phyloP scores from a whole-genome alignment of 768 basidiomycete genomes.

The Pulveroboletus sp. region DNA sequence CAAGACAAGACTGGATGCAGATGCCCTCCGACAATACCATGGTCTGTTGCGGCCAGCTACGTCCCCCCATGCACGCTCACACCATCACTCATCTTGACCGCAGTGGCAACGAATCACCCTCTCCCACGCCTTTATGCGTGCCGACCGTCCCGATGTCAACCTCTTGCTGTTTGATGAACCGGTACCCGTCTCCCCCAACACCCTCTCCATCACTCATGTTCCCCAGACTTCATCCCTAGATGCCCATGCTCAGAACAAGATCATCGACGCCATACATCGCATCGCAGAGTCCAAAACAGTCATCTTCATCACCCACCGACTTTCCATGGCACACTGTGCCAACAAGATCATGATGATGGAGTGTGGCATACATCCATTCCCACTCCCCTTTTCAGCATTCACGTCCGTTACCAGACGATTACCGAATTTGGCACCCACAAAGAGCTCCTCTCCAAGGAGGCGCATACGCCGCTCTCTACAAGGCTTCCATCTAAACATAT shows the following conservation, averaged over 20 bases:
- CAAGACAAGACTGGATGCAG: constrained; percentile 72
- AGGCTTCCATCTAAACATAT: constrained; percentile 54
- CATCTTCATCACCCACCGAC: constrained; percentile 81
- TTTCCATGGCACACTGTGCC: constrained; percentile 77
- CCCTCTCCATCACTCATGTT: not conserved
- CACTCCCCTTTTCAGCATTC: constrained; percentile 11
- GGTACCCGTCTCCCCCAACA: constrained; percentile 41
- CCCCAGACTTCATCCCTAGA: constrained; percentile 76
- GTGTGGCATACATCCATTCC: constrained; percentile 48
- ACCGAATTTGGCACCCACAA: constrained; percentile 76
- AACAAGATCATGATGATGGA: constrained; percentile 90
- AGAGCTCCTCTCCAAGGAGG: constrained; percentile 57
- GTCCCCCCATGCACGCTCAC: constrained; percentile 21
- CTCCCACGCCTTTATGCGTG: constrained; percentile 85
- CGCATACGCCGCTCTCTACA: constrained; percentile 67
- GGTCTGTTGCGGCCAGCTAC: constrained; percentile 84
- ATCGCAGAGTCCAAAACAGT: constrained; percentile 71
- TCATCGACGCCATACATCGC: constrained; percentile 72
- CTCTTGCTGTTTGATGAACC: constrained; percentile 85
- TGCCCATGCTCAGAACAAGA: constrained; percentile 73
- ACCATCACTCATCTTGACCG: constrained; percentile 1
- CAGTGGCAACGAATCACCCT: constrained; percentile 89
- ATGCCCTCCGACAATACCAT: constrained; percentile 57
- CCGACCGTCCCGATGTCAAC: constrained; percentile 70
- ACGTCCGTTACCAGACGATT: constrained; percentile 52